phyloP scores from a whole-genome alignment of 2,329 filamentous ascomycete genomes.

The Lasiodiplodia theobromae region DNA sequence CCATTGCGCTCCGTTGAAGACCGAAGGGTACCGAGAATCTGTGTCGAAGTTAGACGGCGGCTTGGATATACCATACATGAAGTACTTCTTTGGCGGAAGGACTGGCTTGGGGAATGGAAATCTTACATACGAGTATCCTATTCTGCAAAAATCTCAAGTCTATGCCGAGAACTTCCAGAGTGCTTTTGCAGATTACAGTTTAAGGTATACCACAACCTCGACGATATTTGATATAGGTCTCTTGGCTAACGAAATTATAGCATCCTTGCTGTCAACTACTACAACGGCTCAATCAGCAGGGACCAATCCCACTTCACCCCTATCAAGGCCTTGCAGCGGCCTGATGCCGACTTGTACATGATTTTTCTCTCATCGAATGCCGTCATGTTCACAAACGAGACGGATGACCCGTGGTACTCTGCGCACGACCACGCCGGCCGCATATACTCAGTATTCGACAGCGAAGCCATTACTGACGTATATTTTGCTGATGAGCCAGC shows the following conservation, averaged over 20 bases:
- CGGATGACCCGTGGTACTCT: constrained; percentile 42
- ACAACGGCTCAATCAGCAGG: background rate
- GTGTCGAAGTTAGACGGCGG: background rate
- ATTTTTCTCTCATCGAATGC: constrained; percentile 41
- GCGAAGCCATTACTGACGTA: background rate
- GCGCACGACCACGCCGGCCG: background rate
- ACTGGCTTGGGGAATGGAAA: background rate
- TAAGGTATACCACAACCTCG: background rate
- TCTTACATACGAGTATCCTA: background rate
- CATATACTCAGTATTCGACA: no score
- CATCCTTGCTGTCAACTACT: background rate
- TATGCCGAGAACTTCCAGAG: background rate
- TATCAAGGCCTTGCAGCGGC: constrained; percentile 38
- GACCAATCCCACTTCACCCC: constrained; percentile 31
- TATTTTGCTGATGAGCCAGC: constrained; percentile 26
- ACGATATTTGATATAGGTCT: background rate
- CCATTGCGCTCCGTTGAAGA: constrained; percentile 31
- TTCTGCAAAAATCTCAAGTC: background rate
- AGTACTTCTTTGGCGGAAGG: background rate
- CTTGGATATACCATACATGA: background rate
- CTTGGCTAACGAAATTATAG: background rate
- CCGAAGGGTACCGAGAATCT: constrained; percentile 16
- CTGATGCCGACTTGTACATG: constrained; percentile 42
- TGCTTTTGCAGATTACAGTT: background rate
- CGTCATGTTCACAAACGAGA: constrained; percentile 37